Conservation (phyloP, 306 rosid genomes). For the Acacia confusa region DNA sequence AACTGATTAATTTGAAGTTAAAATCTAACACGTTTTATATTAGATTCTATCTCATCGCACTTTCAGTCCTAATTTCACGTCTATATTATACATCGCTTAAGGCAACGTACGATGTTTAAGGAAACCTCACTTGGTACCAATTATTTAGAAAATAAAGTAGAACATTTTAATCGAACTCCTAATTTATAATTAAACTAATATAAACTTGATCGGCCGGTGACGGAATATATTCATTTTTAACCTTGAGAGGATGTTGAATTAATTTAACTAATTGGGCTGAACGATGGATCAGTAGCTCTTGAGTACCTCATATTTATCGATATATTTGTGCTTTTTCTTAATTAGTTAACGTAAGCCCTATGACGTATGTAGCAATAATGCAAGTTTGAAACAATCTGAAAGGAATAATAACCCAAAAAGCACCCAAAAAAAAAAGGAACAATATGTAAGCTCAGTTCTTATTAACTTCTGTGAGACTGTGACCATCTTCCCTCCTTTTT, state of each 20-base stretch:
- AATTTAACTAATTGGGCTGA: neutral
- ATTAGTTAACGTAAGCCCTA: neutral
- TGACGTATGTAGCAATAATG: neutral
- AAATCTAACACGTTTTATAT: too few relatives aligned
- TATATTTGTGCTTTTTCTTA: neutral
- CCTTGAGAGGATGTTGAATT: neutral
- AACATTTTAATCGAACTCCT: neutral
- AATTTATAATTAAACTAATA: neutral
- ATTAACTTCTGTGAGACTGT: neutral
- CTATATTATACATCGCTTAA: neutral
- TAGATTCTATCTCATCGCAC: neutral
- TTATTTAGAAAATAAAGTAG: neutral
- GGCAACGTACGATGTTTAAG: neutral
- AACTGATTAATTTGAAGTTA: neutral
- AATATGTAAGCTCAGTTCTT: neutral
- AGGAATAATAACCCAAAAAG: neutral
- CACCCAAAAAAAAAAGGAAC: neutral
- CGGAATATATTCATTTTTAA: neutral
- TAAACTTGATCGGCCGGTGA: neutral
- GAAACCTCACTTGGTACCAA: neutral
- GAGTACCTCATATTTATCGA: neutral
- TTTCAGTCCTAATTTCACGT: neutral
- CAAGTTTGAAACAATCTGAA: neutral
- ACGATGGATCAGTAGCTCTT: neutral
- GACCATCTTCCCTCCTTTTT: neutral